Percentiles rank a stretch among this genome's conserved stretches.
phyloP scores from a whole-genome alignment of 108 stramenopile genomes.

The Mediolabrus comicus region DNA sequence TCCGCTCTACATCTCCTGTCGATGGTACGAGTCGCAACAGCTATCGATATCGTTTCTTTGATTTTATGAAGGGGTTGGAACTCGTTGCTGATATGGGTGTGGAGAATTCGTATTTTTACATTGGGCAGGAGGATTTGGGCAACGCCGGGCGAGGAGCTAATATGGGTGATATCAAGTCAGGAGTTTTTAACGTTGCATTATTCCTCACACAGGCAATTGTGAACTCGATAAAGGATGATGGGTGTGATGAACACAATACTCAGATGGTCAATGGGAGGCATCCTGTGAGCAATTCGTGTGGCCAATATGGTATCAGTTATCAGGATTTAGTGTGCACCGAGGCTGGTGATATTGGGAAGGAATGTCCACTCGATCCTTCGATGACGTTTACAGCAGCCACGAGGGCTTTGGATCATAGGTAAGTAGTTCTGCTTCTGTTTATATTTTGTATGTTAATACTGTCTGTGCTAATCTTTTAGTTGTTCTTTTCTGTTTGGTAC shows the following conservation, averaged over 20 bases:
- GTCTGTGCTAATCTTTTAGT: too few relatives aligned
- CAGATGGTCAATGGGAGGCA: constrained; percentile 27
- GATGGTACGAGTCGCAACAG: background rate
- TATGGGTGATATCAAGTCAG: constrained; percentile 21
- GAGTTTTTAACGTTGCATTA: constrained; percentile 38
- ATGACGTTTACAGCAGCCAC: background rate
- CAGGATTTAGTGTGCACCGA: constrained; percentile 1
- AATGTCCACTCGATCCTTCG: background rate
- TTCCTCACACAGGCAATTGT: constrained; percentile 55
- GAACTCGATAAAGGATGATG: constrained; percentile 48
- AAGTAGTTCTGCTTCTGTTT: background rate
- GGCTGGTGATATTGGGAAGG: background rate
- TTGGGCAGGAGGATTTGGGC: constrained; percentile 14
- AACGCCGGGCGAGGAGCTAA: too few relatives aligned
- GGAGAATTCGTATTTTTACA: constrained; percentile 24
- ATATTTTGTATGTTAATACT: too few relatives aligned
- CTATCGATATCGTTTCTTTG: constrained; percentile 26
- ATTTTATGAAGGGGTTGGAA: constrained; percentile 28
- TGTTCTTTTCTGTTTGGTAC: background rate
- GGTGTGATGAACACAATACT: constrained; percentile 42
- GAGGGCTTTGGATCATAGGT: background rate
- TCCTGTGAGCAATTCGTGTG: constrained; percentile 42
- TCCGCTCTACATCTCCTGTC: background rate
- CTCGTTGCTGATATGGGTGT: constrained; percentile 28
- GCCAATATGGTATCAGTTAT: constrained; percentile 32